These are phyloP conservation scores for Babesia caballi DNA, from an alignment of 169 alveolate genomes.

Conservation along the genomic window DNA sequence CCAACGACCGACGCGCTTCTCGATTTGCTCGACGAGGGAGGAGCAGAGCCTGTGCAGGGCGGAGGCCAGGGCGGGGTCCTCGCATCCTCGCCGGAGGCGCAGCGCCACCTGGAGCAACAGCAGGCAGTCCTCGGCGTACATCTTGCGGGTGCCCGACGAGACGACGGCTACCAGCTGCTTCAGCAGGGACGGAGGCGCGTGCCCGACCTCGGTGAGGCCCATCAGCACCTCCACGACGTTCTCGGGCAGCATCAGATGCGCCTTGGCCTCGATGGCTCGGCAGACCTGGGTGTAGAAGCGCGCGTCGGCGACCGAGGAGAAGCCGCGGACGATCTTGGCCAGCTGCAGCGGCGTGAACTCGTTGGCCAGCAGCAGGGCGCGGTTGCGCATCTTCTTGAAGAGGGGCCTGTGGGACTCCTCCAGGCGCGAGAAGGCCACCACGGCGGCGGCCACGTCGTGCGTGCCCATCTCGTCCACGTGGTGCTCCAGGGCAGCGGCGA, in stretches of 20 bases:
- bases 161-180: slow-evolving; percentile 29
- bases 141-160: slow-evolving; percentile 20
- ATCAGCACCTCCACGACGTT: slow-evolving; percentile 49
- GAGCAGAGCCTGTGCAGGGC: slow-evolving; percentile 11
- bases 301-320: slow-evolving; percentile 45
- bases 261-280: slow-evolving; percentile 39
- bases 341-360: slow-evolving; percentile 66
- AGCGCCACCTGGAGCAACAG: slow-evolving; percentile 31
- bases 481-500: slow-evolving; percentile 36
- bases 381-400: slow-evolving; percentile 37
- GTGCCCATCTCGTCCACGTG: slow-evolving; percentile 63
- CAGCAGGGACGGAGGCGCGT: slow-evolving; percentile 3
- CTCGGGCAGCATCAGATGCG: slow-evolving; percentile 57
- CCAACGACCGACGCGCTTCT: slow-evolving; percentile 51
- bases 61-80: neutral
- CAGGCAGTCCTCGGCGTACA: slow-evolving; percentile 64
- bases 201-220: slow-evolving; percentile 44
- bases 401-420: slow-evolving; percentile 40
- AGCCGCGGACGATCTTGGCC: slow-evolving; percentile 45
- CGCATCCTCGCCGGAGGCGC: neutral
- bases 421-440: slow-evolving; percentile 46
- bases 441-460: slow-evolving; percentile 57
- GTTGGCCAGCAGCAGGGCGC: slow-evolving; percentile 32
- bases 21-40: slow-evolving; percentile 51
- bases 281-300: slow-evolving; percentile 40